Base-by-base conservation (phyloP, 2,329 filamentous ascomycete species). In the Arthrinium phaeospermum region DNA sequence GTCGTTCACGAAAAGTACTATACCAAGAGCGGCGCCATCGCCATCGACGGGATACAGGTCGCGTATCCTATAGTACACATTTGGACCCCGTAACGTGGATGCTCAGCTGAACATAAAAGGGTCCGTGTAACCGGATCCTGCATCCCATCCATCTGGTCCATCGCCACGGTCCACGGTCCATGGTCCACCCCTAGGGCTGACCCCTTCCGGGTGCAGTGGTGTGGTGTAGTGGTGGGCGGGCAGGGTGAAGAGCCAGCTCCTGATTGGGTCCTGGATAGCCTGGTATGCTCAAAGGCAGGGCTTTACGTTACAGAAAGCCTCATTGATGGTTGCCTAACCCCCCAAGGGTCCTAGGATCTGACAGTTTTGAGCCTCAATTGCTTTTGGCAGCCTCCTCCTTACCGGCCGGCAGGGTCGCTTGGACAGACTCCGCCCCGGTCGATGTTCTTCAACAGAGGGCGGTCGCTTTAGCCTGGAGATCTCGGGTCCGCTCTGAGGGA, bases 281-380 rank as follows among this genome's bases (percentile, higher is more conserved):
- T 57, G 70, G 70, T 71, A 61, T n/a, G 67, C 27, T 72, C 41
- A 24, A 67, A 47, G 47, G 37, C 41, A 53, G 51, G 70, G 70
- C 70, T 51, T 51, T 51, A 51, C 49, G 46, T 71, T 67, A 41
- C 57, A 45, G 45, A 46, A 27, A 47, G 41, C 27, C 67, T 34
- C n/a, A 13, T 34, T n/a, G 67, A 68, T 68, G 41, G 67, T 68
- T 68, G 67, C 67, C 67, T 68, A 46, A 68, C 19, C 19, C 67
- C 67, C n/a, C 37, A 30, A 47, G 67, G 44, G n/a, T 34, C 30
- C 57, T 4, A 41, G 57, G 57, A 64, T 41, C 57, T 64, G 57
- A 41, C 57, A 37, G 34, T 19, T 19, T 41, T 64, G 30, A 41
- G 34, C 57, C 57, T 64, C 57, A 24, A 64, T 64, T 64, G 19